A percentile compares a stretch with the other conserved stretches of the same genome.
These are phyloP conservation scores for Dryadomyces quercivorus DNA, from an alignment of 2,329 filamentous ascomycete species.

Conservation along the genomic window DNA sequence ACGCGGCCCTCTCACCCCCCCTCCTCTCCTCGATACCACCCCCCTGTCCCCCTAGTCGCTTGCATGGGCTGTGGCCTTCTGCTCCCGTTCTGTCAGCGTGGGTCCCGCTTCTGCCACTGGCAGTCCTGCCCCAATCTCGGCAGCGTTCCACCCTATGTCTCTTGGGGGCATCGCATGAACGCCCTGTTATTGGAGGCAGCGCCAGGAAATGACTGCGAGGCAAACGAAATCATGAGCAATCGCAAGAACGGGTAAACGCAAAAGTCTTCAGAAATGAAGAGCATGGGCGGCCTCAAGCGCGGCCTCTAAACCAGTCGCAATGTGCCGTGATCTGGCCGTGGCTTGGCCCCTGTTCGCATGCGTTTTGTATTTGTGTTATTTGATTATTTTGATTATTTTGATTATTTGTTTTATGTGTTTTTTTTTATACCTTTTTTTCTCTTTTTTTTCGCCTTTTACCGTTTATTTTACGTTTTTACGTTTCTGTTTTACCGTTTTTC, in stretches of 20 bases:
- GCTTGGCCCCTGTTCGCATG: neutral
- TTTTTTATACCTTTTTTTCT: neutral
- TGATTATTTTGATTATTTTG: too few relatives aligned
- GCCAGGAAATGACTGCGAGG: neutral
- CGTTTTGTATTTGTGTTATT: too few relatives aligned
- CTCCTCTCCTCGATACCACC: neutral
- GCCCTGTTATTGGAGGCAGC: constrained; percentile 9
- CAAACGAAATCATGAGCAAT: neutral
- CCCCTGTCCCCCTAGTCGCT: neutral
- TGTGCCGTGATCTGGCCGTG: neutral
- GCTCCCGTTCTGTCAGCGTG: constrained; percentile 10
- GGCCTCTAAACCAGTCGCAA: too few relatives aligned
- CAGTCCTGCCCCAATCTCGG: constrained; percentile 26
- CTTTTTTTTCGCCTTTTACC: neutral
- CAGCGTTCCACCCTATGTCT: constrained; percentile 25
- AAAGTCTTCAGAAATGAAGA: neutral
- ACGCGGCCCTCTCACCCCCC: neutral
- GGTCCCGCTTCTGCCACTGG: constrained; percentile 13
- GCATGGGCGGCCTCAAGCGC: neutral
- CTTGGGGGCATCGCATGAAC: constrained; percentile 25
- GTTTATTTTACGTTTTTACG: constrained; percentile 2
- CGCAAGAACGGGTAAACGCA: neutral
- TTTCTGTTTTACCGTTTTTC: neutral
- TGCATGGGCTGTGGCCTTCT: constrained; percentile 1
- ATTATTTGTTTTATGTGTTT: neutral